A percentile compares a stretch with the other conserved stretches of the same genome.
These are phyloP conservation scores for Nadsonia fulvescens DNA, from an alignment of 805 yeast genomes.

Conservation along the genomic window DNA sequence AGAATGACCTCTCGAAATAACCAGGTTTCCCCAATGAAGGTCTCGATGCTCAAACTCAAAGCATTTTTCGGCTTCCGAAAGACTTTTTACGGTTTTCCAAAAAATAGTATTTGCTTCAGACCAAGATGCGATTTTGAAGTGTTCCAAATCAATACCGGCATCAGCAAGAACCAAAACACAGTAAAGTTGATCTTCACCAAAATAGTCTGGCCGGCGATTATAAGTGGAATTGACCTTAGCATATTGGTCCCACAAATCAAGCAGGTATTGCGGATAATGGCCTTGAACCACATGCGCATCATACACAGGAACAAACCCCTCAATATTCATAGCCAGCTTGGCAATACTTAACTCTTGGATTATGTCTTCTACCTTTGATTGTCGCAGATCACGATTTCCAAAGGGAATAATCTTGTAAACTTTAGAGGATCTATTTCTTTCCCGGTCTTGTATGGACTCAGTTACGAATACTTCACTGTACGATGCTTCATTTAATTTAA, in stretches of 20 bases:
- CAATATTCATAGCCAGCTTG: conserved; percentile 21
- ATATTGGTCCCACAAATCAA: conserved; percentile 29
- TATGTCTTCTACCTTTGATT: conserved; percentile 24
- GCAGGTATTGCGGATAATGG: conserved; percentile 22
- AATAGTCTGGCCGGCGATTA: conserved; percentile 24
- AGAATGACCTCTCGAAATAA: conserved; percentile 18
- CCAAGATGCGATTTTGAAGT: conserved; percentile 22
- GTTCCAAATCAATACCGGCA: conserved; percentile 27
- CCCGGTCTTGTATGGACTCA: conserved; percentile 14
- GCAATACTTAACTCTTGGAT: conserved; percentile 31
- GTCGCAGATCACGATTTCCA: conserved; percentile 26
- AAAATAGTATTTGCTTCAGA: conserved; percentile 27
- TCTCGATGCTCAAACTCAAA: conserved; percentile 55
- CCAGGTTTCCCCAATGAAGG: conserved; percentile 46
- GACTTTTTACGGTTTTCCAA: conserved; percentile 31
- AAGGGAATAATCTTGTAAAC: conserved; percentile 37
- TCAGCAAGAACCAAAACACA: conserved; percentile 19
- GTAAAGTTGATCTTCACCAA: conserved; percentile 18
- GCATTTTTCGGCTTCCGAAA: conserved; percentile 33
- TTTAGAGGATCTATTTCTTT: conserved; percentile 14
- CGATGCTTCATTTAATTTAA: conserved; percentile 29
- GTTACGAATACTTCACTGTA: conserved; percentile 27
- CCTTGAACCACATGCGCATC: conserved; percentile 32
- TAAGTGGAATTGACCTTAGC: conserved; percentile 14
- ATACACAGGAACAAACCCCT: conserved; percentile 29